Evolutionary conservation across 192 early-diverging fungal species (phyloP).

Genomic region (Backusella macrospora): DNA sequence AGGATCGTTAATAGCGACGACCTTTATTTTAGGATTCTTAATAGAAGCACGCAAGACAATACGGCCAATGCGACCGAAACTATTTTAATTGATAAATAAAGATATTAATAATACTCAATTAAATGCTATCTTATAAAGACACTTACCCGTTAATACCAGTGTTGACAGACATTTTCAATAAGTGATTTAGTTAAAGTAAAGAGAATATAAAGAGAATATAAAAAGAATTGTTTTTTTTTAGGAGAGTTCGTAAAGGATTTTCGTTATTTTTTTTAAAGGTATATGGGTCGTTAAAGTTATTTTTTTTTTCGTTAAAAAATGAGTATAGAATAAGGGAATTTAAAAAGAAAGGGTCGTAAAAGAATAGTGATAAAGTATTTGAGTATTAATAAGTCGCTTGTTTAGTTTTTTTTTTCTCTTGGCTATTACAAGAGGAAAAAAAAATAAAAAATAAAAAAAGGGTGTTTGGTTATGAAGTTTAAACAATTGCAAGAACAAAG

Average conservation of each 20-base stretch:
- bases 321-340: neutral
- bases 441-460: constrained; percentile 19
- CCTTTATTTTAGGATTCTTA: constrained; percentile 69
- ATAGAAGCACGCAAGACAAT: constrained; percentile 92
- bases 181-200: neutral
- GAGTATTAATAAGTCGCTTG: constrained; percentile 16
- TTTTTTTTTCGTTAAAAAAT: constrained; percentile 20
- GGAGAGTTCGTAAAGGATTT: neutral
- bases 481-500: neutral
- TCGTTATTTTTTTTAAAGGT: constrained; percentile 1
- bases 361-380: neutral
- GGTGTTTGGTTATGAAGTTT: constrained; percentile 12
- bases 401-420: constrained; percentile 12
- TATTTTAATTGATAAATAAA: constrained; percentile 21
- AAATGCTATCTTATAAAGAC: neutral
- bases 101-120: neutral
- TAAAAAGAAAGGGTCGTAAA: constrained; percentile 24
- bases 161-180: constrained; percentile 24
- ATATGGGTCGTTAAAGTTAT: constrained; percentile 12
- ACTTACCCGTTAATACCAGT: constrained; percentile 30
- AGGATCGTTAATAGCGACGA: constrained; percentile 96
- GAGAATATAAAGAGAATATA: neutral
- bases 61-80: constrained; percentile 98
- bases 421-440: constrained; percentile 20
- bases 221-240: constrained; percentile 7